phyloP scores from a whole-genome alignment of 345 rosid genomes.

The Aurinia saxatilis region DNA sequence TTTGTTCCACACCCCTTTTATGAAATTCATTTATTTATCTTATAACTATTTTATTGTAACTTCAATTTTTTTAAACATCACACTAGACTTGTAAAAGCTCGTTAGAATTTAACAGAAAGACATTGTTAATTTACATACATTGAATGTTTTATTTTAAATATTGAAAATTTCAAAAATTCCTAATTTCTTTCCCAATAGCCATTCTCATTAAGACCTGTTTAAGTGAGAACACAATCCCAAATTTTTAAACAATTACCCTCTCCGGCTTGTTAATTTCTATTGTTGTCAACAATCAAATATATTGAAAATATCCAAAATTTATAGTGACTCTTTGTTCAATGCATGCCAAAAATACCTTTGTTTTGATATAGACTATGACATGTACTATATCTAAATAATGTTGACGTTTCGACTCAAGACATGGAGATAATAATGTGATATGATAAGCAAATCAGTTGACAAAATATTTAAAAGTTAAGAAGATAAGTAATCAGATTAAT shows the following conservation, averaged over 20 bases:
- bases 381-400: too few species aligned
- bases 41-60: too few species aligned
- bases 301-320: constrained; percentile 2
- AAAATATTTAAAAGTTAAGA: not conserved
- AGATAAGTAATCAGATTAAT: not conserved
- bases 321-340: not conserved
- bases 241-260: not conserved
- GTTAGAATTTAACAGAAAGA: too few species aligned
- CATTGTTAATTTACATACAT: too few species aligned
- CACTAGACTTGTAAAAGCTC: too few species aligned
- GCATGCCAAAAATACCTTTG: too few species aligned
- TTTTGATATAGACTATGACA: too few species aligned
- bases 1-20: too few species aligned
- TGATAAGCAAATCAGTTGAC: not conserved
- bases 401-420: not conserved
- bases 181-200: constrained; percentile 4
- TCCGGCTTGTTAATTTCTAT: not conserved
- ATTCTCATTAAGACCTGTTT: not conserved
- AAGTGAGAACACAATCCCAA: not conserved
- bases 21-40: too few species aligned
- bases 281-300: constrained; percentile 4
- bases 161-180: not conserved
- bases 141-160: too few species aligned
- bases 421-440: not conserved
- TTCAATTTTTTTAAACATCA: too few species aligned